phyloP scores from a whole-genome alignment of 352 stramenopile genomes.

The Globisporangium camurandrum region DNA sequence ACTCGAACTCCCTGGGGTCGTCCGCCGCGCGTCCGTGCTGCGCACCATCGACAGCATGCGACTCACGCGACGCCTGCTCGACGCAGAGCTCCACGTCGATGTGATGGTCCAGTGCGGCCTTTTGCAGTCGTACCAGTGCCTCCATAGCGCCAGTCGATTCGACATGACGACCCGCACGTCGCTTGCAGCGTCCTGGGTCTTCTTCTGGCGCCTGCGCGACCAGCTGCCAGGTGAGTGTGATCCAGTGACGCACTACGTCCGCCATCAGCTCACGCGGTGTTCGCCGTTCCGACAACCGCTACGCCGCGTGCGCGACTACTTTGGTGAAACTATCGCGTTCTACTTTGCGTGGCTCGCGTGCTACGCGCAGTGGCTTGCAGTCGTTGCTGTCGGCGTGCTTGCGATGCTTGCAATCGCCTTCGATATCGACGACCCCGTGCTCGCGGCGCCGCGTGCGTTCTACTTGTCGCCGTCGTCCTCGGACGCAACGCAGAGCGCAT shows the following conservation, averaged over 20 bases:
- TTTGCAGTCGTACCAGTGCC: conserved; percentile 24
- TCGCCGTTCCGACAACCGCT: conserved; percentile 69
- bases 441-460: conserved; percentile 19
- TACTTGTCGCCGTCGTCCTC: too few species aligned
- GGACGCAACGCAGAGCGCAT: too few species aligned
- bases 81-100: conserved; percentile 39
- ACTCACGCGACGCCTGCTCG: conserved; percentile 32
- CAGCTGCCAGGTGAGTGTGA: conserved; percentile 30
- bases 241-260: conserved; percentile 17
- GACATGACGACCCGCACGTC: conserved; percentile 25
- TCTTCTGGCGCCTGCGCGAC: conserved; percentile 44
- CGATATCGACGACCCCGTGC: conserved; percentile 4
- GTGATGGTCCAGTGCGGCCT: conserved; percentile 18
- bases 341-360: conserved; percentile 88
- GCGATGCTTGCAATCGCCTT: conserved; percentile 11
- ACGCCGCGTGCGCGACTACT: conserved; percentile 75
- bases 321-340: conserved; percentile 82
- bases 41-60: conserved; percentile 55
- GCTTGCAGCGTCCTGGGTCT: conserved; percentile 39
- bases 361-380: conserved; percentile 67
- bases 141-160: conserved; percentile 55
- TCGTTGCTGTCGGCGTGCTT: conserved; percentile 32
- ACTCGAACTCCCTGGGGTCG: conserved; percentile 29
- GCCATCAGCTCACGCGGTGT: conserved; percentile 27
- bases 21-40: conserved; percentile 42